Evolutionary conservation across 78 protist genomes (phyloP), one percentile per base, ranked within the genome.

Genomic region (Dictyostelium firmibasis): DNA sequence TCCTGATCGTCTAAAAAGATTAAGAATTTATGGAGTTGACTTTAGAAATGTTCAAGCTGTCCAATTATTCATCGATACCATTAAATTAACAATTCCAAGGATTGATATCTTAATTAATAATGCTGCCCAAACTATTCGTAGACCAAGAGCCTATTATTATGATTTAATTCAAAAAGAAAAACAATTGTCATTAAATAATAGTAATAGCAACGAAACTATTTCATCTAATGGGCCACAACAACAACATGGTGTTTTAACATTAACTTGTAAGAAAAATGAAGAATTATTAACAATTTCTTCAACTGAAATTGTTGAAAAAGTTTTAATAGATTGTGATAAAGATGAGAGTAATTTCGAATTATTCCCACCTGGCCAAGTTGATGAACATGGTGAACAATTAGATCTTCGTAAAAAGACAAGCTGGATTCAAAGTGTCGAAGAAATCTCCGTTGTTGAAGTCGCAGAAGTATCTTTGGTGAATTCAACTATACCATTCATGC

Each of bases 91-190:
- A n/a, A 62, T 91, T 20, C 36, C 91, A 44, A 91, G 96, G 33
- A 14, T 96, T 20, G 96, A 96, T 84, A 57, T 96, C n/a, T 25
- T 96, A 35, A 96, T 96, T 96, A 96, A 96, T 60, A 96, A 96
- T 85, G 98, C 97, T 7, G 95, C 97, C 10, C 97, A 96, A 74
- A 96, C 97, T 3, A 70, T 96, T 31, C 31, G 97, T 9, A 44
- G 96, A 35, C 97, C 97, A 78, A 79, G 94, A 11, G 76, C 76
- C 1, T 93, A 53, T 69, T 96, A 81, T 70, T 20, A 70, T 18
- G 41, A 64, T 41, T 18, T 25, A 31, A 43, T 70, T 13, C 20
- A 86, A 35, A 11, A 86, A 27, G 44, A 82, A 43, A 60, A 82
- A 14, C 20, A 29, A 57, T 77, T 81, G 50, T 29, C 33, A 11